Conservation (phyloP, 306 rosid genomes). For the Macrotyloma uniflorum region DNA sequence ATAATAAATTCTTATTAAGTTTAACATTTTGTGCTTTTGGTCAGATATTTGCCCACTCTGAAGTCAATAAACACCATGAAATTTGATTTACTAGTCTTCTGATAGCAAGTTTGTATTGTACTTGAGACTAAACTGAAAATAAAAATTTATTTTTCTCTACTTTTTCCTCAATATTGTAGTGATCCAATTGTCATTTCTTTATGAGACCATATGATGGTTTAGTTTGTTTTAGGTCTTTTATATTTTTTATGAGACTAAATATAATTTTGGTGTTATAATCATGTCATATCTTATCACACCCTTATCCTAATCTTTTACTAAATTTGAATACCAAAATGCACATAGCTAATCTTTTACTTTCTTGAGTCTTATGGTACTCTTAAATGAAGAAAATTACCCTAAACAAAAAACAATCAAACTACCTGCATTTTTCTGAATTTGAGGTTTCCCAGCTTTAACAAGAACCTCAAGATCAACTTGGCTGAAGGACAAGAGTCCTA, state of each 20-base stretch:
- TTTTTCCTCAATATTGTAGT: not conserved
- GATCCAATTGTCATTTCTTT: not conserved
- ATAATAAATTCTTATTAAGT: not conserved
- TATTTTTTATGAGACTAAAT: not conserved
- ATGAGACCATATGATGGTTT: not conserved
- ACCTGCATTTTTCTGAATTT: slow-evolving; percentile 63
- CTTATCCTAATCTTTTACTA: not conserved
- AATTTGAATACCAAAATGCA: not conserved
- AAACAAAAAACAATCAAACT: not conserved
- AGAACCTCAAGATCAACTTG: slow-evolving; percentile 80
- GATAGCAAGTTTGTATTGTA: not conserved
- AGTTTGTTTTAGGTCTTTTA: not conserved
- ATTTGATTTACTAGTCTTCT: not conserved
- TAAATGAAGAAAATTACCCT: slow-evolving; percentile 2
- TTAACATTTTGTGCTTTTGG: not conserved
- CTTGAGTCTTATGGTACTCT: not conserved
- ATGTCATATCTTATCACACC: not conserved
- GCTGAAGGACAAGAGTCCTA: slow-evolving; percentile 73
- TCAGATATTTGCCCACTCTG: too few species aligned
- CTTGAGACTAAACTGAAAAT: not conserved
- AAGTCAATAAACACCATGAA: not conserved
- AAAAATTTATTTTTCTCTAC: not conserved
- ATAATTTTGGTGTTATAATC: not conserved
- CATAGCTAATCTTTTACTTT: not conserved
- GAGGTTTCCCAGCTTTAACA: slow-evolving; percentile 60